These are phyloP conservation scores for Colletotrichum lini DNA, from an alignment of 2,329 filamentous ascomycete species.

Conservation along the genomic window DNA sequence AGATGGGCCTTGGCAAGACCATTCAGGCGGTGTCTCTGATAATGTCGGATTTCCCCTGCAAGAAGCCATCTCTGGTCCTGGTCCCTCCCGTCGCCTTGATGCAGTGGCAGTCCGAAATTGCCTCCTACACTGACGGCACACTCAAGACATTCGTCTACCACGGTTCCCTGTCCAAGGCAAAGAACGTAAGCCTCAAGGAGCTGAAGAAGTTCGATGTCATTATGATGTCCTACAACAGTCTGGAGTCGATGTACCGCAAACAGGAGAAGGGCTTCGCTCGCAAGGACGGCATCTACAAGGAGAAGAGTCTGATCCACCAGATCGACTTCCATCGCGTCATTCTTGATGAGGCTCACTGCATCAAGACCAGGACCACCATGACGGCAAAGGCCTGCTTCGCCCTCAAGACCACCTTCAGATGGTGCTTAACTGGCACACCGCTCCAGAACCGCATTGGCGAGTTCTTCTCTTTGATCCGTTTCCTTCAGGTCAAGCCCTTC, in stretches of 20 bases:
- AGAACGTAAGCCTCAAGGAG: constrained; percentile 80
- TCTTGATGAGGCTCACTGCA: constrained; percentile 95
- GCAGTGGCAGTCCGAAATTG: constrained; percentile 92
- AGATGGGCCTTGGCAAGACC: constrained; percentile 99
- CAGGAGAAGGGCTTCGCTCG: constrained; percentile 92
- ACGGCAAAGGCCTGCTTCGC: constrained; percentile 97
- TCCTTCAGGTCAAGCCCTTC: constrained; percentile 90
- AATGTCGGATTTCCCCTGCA: constrained; percentile 95
- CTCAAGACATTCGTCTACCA: constrained; percentile 94
- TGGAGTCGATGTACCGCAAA: constrained; percentile 94
- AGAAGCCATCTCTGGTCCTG: constrained; percentile 83
- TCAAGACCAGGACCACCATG: constrained; percentile 90
- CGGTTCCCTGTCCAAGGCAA: constrained; percentile 86
- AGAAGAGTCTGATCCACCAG: constrained; percentile 84
- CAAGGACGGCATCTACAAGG: constrained; percentile 84
- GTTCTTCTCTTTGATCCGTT: constrained; percentile 94
- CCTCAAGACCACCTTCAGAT: constrained; percentile 88
- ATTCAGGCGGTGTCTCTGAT: constrained; percentile 98
- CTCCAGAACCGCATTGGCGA: constrained; percentile 98
- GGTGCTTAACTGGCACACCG: constrained; percentile 95
- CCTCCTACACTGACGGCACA: constrained; percentile 86
- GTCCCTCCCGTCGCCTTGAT: constrained; percentile 95
- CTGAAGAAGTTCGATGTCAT: constrained; percentile 91
- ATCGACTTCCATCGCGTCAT: constrained; percentile 93
- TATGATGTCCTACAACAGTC: constrained; percentile 94